These are phyloP conservation scores for Crithidia brevicula DNA, from an alignment of 208 protist species.

Conservation along the genomic window DNA sequence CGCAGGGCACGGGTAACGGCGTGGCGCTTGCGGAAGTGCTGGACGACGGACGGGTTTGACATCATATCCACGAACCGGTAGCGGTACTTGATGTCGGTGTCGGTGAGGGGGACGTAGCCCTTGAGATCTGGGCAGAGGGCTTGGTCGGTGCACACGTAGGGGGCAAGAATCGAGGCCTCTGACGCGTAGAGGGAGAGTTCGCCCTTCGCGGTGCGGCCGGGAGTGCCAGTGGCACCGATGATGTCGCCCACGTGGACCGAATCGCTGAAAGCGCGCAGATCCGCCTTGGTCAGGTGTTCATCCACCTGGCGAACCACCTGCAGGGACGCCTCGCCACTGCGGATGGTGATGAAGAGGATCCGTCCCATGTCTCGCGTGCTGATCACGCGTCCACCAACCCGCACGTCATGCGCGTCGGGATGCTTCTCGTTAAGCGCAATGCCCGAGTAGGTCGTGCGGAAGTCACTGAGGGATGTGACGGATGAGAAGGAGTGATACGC, in stretches of 20 bases:
- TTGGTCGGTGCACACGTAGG: slow-evolving; percentile 89
- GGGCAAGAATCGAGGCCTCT: slow-evolving; percentile 58
- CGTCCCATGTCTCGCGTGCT: slow-evolving; percentile 84
- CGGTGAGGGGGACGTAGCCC: slow-evolving; percentile 64
- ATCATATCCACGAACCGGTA: slow-evolving; percentile 93
- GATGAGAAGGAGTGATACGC: slow-evolving; percentile 73
- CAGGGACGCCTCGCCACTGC: slow-evolving; percentile 57
- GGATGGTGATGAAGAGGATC: slow-evolving; percentile 85
- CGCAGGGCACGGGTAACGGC: slow-evolving; percentile 65
- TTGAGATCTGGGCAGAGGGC: slow-evolving; percentile 76
- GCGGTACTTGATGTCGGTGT: slow-evolving; percentile 85
- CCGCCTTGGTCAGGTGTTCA: slow-evolving; percentile 50
- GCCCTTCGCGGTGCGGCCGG: slow-evolving; percentile 76
- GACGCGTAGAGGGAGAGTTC: slow-evolving; percentile 85
- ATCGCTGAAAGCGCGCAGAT: slow-evolving; percentile 53
- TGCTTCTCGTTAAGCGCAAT: slow-evolving; percentile 20
- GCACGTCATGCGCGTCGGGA: slow-evolving; percentile 34
- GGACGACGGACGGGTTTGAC: slow-evolving; percentile 52
- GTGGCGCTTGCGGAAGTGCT: slow-evolving; percentile 70
- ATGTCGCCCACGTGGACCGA: slow-evolving; percentile 82
- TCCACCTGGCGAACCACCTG: slow-evolving; percentile 75
- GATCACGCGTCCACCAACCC: slow-evolving; percentile 75
- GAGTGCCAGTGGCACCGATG: slow-evolving; percentile 77
- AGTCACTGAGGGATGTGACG: slow-evolving; percentile 51
- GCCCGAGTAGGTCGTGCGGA: slow-evolving; percentile 48